Evolutionary conservation across 2,329 filamentous ascomycete genomes (phyloP).

Genomic region (Ophiostoma perfectum): DNA sequence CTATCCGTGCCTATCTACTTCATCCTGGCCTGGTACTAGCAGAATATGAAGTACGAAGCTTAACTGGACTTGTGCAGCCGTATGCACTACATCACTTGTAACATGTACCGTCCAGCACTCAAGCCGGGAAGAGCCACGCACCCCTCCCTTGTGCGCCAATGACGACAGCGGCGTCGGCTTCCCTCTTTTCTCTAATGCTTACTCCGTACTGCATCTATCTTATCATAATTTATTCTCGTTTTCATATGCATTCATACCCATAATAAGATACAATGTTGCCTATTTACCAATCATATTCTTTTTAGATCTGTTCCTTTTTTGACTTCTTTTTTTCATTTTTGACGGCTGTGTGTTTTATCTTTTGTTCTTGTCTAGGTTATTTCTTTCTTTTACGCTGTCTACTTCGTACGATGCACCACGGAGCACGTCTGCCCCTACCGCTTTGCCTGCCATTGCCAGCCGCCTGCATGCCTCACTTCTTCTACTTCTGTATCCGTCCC

Average conservation of each 20-base stretch:
- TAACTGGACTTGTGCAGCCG: neutral
- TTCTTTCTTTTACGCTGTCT: too few species aligned
- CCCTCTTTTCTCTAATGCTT: neutral
- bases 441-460: neutral
- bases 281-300: too few species aligned
- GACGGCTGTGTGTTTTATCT: too few species aligned
- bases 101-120: neutral
- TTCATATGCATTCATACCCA: neutral
- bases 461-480: neutral
- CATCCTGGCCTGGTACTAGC: neutral
- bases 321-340: too few species aligned
- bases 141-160: neutral
- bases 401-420: too few species aligned
- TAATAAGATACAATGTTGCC: too few species aligned
- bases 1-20: neutral
- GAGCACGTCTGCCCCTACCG: neutral
- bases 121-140: neutral
- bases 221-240: neutral
- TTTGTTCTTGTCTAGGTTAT: too few species aligned
- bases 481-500: slow-evolving; percentile 1
- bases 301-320: too few species aligned
- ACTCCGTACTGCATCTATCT: neutral
- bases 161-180: slow-evolving; percentile 9
- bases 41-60: neutral
- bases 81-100: neutral